Conservation (phyloP, 2,329 filamentous ascomycete species). For the Neopestalotiopsis clavispora region DNA sequence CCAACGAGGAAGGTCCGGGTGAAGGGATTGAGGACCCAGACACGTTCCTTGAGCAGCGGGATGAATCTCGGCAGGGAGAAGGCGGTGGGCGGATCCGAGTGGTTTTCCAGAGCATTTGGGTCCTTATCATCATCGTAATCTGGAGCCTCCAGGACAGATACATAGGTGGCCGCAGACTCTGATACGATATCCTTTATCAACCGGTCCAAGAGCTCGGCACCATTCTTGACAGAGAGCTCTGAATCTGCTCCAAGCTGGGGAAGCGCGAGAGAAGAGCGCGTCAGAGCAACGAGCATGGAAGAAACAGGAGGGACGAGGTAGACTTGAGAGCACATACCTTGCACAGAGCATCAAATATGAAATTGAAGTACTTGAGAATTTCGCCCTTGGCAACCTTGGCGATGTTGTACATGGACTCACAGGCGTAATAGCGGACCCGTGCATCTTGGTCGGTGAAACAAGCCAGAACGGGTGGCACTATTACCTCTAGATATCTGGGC, state of each 20-base stretch:
- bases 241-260: slow-evolving; percentile 88
- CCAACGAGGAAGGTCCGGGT: slow-evolving; percentile 94
- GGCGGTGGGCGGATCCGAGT: slow-evolving; percentile 71
- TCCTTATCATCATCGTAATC: slow-evolving; percentile 52
- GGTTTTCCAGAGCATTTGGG: slow-evolving; percentile 41
- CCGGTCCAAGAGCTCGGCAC: slow-evolving; percentile 91
- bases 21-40: slow-evolving; percentile 92
- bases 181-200: slow-evolving; percentile 96
- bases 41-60: slow-evolving; percentile 89
- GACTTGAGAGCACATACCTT: slow-evolving; percentile 65
- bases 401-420: slow-evolving; percentile 99
- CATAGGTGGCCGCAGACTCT: slow-evolving; percentile 92
- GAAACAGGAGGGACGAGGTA: background rate
- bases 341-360: slow-evolving; percentile 95
- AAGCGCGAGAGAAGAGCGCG: slow-evolving; percentile 9
- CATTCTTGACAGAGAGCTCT: slow-evolving; percentile 97
- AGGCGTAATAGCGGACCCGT: slow-evolving; percentile 95
- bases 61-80: slow-evolving; percentile 93
- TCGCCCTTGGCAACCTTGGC: slow-evolving; percentile 99
- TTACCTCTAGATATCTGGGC: slow-evolving; percentile 87
- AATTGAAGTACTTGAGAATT: slow-evolving; percentile 96
- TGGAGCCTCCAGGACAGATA: slow-evolving; percentile 79
- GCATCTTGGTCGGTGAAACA: slow-evolving; percentile 99
- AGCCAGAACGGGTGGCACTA: slow-evolving; percentile 93
- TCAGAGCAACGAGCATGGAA: background rate